Conservation (phyloP, 345 rosid species). For the Eucalyptus viminalis region DNA sequence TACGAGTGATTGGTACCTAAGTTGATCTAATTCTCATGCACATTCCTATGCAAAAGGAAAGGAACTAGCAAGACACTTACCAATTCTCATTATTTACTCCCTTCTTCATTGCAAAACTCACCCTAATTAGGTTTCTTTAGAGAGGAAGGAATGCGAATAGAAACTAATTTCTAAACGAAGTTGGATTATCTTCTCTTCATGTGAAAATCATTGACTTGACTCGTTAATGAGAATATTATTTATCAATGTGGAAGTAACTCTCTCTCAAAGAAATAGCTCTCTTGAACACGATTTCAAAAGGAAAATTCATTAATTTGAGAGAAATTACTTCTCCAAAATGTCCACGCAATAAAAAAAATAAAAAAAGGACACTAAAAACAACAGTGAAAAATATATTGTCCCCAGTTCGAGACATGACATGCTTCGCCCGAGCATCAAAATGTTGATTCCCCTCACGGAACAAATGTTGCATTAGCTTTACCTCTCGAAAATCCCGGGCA, state of each 20-base stretch:
- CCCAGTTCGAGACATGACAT: rapidly evolving
- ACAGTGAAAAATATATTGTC: rapidly evolving
- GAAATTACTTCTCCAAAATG: neutral
- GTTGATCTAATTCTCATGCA: too few relatives aligned
- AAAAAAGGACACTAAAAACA: rapidly evolving
- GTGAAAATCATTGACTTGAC: rapidly evolving
- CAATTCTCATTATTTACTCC: neutral
- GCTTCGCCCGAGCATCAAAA: rapidly evolving
- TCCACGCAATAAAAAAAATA: rapidly evolving
- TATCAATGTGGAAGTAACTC: neutral
- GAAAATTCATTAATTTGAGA: neutral
- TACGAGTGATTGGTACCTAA: too few relatives aligned
- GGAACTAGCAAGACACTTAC: neutral
- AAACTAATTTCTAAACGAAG: neutral
- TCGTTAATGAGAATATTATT: neutral
- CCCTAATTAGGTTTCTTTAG: neutral
- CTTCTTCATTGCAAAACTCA: neutral
- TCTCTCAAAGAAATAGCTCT: rapidly evolving
- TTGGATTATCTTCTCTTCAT: neutral
- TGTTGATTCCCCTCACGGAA: rapidly evolving
- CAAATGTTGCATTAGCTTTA: neutral
- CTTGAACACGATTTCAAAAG: neutral
- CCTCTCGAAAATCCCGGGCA: neutral
- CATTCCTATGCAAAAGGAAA: neutral
- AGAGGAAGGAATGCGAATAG: neutral